Percentiles rank a stretch among this genome's conserved stretches.
These are phyloP conservation scores for Colletotrichum tabaci DNA, from an alignment of 2,329 filamentous ascomycete species.

Conservation along the genomic window DNA sequence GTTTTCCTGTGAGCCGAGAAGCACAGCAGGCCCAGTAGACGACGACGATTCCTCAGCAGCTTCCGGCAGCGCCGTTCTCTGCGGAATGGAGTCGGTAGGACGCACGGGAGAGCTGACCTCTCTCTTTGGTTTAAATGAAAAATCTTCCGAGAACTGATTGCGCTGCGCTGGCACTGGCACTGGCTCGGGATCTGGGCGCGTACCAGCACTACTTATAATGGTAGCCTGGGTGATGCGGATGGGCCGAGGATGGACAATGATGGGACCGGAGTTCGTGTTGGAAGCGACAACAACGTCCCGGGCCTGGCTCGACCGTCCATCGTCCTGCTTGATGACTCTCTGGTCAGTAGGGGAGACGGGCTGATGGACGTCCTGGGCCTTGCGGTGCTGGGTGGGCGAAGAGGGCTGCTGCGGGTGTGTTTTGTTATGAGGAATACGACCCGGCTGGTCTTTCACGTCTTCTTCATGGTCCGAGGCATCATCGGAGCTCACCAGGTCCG, in stretches of 20 bases:
- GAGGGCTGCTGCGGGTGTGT: constrained; percentile 24
- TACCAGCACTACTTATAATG: constrained; percentile 31
- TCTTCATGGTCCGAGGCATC: constrained; percentile 45
- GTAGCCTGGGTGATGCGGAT: constrained; percentile 39
- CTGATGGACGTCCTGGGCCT: constrained; percentile 7
- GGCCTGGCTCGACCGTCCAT: constrained; percentile 1
- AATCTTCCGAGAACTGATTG: constrained; percentile 14
- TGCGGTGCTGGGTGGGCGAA: constrained; percentile 31
- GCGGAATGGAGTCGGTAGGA: constrained; percentile 21
- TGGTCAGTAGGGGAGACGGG: constrained; percentile 10
- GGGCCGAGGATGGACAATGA: constrained; percentile 42
- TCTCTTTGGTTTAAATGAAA: constrained; percentile 32
- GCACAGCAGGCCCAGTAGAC: constrained; percentile 19
- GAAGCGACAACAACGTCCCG: constrained; percentile 12
- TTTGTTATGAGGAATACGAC: constrained; percentile 8
- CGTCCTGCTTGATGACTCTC: constrained; percentile 20
- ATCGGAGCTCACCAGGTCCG: constrained; percentile 49
- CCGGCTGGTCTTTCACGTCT: constrained; percentile 25
- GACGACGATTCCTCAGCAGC: constrained; percentile 19
- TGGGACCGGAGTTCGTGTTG: constrained; percentile 16
- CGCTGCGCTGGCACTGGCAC: not conserved
- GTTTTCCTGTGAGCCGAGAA: constrained; percentile 26
- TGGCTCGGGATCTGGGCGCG: constrained; percentile 11
- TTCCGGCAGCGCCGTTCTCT: constrained; percentile 33
- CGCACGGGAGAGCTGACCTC: constrained; percentile 39